Percentiles rank a stretch among this genome's conserved stretches.
Evolutionary conservation across 768 basidiomycete genomes (phyloP).

Genomic region (Pulveroboletus frians): DNA sequence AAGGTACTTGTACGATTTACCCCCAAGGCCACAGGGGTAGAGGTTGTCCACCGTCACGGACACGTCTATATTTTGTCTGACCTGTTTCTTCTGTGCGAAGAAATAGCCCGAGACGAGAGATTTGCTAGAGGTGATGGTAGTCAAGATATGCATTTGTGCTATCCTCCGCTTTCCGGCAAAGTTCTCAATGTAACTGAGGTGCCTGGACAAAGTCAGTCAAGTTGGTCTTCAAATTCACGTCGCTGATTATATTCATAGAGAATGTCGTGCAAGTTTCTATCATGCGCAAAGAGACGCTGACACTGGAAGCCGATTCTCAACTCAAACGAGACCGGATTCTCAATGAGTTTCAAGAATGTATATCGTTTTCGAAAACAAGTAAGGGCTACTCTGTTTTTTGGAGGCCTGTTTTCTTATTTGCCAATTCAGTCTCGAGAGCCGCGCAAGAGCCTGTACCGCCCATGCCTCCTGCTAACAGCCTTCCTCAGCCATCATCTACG

Average conservation of each 20-base stretch:
- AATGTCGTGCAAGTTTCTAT: slow-evolving; percentile 72
- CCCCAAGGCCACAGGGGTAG: slow-evolving; percentile 67
- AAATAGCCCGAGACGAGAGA: slow-evolving; percentile 66
- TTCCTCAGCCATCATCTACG: slow-evolving; percentile 24
- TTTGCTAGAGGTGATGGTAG: slow-evolving; percentile 45
- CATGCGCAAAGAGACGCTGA: slow-evolving; percentile 82
- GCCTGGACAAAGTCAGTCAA: slow-evolving; percentile 50
- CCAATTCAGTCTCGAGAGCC: slow-evolving; percentile 46
- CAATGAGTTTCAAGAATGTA: slow-evolving; percentile 74
- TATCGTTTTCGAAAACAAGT: slow-evolving; percentile 75
- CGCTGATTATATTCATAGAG: slow-evolving; percentile 41
- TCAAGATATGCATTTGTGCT: slow-evolving; percentile 86
- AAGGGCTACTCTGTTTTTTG: slow-evolving; percentile 26
- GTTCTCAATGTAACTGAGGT: slow-evolving; percentile 71
- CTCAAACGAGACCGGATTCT: slow-evolving; percentile 59
- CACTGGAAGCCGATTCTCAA: slow-evolving; percentile 55
- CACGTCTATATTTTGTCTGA: slow-evolving; percentile 90
- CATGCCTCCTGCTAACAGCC: slow-evolving; percentile 44
- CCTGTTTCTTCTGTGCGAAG: slow-evolving; percentile 85
- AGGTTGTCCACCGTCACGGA: slow-evolving; percentile 70
- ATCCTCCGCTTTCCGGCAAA: slow-evolving; percentile 94
- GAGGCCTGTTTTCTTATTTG: slow-evolving; percentile 3
- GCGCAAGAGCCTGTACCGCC: slow-evolving; percentile 67
- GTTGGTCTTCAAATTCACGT: not conserved
- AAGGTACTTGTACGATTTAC: slow-evolving; percentile 74